phyloP scores from a whole-genome alignment of 805 yeast species.

The Cyberlindnera misumaiensis region DNA sequence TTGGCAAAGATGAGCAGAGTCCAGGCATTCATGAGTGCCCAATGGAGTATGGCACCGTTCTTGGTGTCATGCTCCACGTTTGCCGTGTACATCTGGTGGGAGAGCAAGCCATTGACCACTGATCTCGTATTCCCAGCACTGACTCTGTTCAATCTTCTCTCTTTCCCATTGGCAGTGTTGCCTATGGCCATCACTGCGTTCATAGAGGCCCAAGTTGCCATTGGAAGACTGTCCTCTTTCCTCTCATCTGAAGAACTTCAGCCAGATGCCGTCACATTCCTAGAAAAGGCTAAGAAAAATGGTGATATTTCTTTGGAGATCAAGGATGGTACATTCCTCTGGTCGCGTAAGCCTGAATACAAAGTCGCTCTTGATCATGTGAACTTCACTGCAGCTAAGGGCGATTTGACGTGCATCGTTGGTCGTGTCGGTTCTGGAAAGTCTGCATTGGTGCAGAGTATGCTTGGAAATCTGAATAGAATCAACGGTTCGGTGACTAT shows the following conservation, averaged over 20 bases:
- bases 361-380: slow-evolving; percentile 62
- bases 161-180: slow-evolving; percentile 87
- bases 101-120: slow-evolving; percentile 64
- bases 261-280: slow-evolving; percentile 57
- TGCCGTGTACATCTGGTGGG: slow-evolving; percentile 62
- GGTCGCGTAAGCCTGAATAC: slow-evolving; percentile 68
- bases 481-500: slow-evolving; percentile 64
- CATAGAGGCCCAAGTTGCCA: slow-evolving; percentile 84
- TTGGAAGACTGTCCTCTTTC: slow-evolving; percentile 67
- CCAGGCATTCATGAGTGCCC: slow-evolving; percentile 63
- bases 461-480: slow-evolving; percentile 78
- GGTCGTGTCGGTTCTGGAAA: slow-evolving; percentile 92
- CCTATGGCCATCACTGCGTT: slow-evolving; percentile 85
- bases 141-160: slow-evolving; percentile 77
- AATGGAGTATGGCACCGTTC: slow-evolving; percentile 84
- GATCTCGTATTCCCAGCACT: slow-evolving; percentile 91
- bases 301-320: slow-evolving; percentile 68
- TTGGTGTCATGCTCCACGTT: slow-evolving; percentile 87
- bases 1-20: slow-evolving; percentile 67
- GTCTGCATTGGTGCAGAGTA: slow-evolving; percentile 70
- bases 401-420: slow-evolving; percentile 76
- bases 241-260: slow-evolving; percentile 77
- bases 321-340: slow-evolving; percentile 63
- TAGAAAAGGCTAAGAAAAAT: slow-evolving; percentile 36
- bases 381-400: slow-evolving; percentile 58